A percentile compares a stretch with the other conserved stretches of the same genome.
Evolutionary conservation across 2,329 filamentous ascomycete species (phyloP).

Genomic region (Colletotrichum spaethianum): DNA sequence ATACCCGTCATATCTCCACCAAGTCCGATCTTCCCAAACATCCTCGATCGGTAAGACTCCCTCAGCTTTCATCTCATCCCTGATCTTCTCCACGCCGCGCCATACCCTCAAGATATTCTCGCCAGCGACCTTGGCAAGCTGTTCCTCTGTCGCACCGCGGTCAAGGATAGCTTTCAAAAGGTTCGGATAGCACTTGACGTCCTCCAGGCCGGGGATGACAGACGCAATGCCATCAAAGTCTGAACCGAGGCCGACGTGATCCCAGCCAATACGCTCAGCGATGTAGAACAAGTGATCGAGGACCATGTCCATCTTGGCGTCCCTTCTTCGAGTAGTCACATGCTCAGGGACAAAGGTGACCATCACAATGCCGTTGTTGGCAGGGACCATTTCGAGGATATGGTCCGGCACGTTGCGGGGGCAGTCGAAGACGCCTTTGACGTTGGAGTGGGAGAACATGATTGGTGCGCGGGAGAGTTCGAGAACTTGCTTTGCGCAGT

Average conservation of each 20-base stretch:
- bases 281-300: conserved; percentile 51
- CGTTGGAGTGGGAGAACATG: conserved; percentile 52
- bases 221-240: conserved; percentile 54
- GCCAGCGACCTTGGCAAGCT: conserved; percentile 53
- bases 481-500: conserved; percentile 45
- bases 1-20: conserved; percentile 51
- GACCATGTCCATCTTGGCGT: conserved; percentile 49
- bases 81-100: conserved; percentile 44
- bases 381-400: conserved; percentile 50
- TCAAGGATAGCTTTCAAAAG: conserved; percentile 53
- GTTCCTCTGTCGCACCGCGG: conserved; percentile 55
- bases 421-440: conserved; percentile 43
- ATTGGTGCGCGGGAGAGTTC: conserved; percentile 46
- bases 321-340: conserved; percentile 42
- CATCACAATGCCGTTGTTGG: conserved; percentile 58
- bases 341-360: conserved; percentile 52
- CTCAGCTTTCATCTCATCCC: conserved; percentile 49
- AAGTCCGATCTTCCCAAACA: conserved; percentile 51
- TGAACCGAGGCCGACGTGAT: conserved; percentile 55
- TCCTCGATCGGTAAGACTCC: conserved; percentile 52
- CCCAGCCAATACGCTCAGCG: conserved; percentile 50
- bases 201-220: conserved; percentile 46
- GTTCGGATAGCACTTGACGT: conserved; percentile 49
- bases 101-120: conserved; percentile 56
- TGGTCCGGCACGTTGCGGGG: conserved; percentile 58